Percentiles rank a stretch among this genome's conserved stretches.
Evolutionary conservation across 768 basidiomycete species (phyloP).

Genomic region (Boletales sp.): DNA sequence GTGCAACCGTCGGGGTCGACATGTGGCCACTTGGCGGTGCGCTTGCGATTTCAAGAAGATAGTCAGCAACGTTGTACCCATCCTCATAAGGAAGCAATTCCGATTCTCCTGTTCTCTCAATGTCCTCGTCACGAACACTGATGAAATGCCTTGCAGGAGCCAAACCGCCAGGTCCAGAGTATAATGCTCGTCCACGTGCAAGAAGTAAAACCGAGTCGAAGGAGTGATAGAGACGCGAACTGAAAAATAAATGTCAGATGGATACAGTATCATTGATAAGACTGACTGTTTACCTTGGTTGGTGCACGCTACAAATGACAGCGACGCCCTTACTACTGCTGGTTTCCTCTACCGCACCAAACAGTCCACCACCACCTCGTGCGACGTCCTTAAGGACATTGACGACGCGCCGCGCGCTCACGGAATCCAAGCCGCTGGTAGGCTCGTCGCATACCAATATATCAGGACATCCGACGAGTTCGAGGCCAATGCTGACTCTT

Average conservation of each 20-base stretch:
- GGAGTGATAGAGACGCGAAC: conserved; percentile 78
- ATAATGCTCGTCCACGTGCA: conserved; percentile 72
- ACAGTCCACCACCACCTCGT: conserved; percentile 34
- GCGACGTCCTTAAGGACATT: conserved; percentile 74
- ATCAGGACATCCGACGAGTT: conserved; percentile 82
- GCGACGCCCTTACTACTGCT: conserved; percentile 60
- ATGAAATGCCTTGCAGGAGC: conserved; percentile 68
- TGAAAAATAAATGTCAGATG: conserved; percentile 19
- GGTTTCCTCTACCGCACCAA: conserved; percentile 15
- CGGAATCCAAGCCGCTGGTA: conserved; percentile 78
- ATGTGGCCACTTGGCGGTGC: conserved; percentile 49
- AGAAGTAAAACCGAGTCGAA: conserved; percentile 83
- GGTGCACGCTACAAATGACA: conserved; percentile 84
- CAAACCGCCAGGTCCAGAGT: conserved; percentile 73
- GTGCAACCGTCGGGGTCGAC: conserved; percentile 27
- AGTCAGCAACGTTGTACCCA: conserved; percentile 92
- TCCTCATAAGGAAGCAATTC: conserved; percentile 54
- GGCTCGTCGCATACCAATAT: conserved; percentile 88
- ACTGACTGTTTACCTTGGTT: conserved; percentile 57
- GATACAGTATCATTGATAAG: not conserved
- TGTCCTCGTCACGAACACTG: conserved; percentile 18
- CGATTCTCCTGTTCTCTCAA: conserved; percentile 33
- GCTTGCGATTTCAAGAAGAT: conserved; percentile 84
- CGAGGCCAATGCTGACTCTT: conserved; percentile 85
- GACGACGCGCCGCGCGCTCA: conserved; percentile 80